These are phyloP conservation scores for Diplotaxis tenuifolia DNA, from an alignment of 345 rosid genomes.

Conservation along the genomic window DNA sequence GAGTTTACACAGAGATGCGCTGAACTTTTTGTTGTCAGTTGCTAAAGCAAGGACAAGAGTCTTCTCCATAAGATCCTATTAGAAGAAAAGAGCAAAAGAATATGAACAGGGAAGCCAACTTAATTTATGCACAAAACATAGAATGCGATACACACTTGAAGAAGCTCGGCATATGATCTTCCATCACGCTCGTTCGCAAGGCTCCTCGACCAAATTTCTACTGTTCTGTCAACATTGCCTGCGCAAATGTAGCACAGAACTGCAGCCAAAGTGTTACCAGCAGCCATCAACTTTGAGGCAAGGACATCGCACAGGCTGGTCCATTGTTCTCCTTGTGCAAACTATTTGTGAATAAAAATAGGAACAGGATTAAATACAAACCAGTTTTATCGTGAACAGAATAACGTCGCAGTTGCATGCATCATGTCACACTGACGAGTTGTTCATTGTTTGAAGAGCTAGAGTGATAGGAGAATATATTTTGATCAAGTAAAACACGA, in stretches of 20 bases:
- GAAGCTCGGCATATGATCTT: conserved; percentile 80
- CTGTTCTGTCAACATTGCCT: conserved; percentile 94
- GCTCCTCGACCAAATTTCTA: conserved; percentile 96
- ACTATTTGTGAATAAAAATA: conserved; percentile 50
- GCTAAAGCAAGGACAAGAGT: conserved; percentile 96
- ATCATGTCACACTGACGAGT: conserved; percentile 14
- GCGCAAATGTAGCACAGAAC: conserved; percentile 96
- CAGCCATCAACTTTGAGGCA: conserved; percentile 74
- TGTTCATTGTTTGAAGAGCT: neutral
- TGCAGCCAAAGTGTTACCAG: conserved; percentile 83
- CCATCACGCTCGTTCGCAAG: conserved; percentile 63
- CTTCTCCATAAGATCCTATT: conserved; percentile 98
- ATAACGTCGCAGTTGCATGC: conserved; percentile 1
- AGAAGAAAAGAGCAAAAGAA: conserved; percentile 25
- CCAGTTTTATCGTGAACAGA: conserved; percentile 2
- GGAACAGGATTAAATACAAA: conserved; percentile 18
- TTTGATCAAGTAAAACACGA: conserved; percentile 12
- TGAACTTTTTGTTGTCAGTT: conserved; percentile 83
- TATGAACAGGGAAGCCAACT: conserved; percentile 17
- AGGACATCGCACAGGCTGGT: conserved; percentile 72
- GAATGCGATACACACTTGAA: conserved; percentile 63
- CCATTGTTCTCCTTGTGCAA: conserved; percentile 94
- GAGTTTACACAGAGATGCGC: conserved; percentile 88
- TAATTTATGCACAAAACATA: neutral
- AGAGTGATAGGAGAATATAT: neutral